phyloP scores from a whole-genome alignment of 2,329 filamentous ascomycete species.

The Lasiodiplodia hormozganensis region DNA sequence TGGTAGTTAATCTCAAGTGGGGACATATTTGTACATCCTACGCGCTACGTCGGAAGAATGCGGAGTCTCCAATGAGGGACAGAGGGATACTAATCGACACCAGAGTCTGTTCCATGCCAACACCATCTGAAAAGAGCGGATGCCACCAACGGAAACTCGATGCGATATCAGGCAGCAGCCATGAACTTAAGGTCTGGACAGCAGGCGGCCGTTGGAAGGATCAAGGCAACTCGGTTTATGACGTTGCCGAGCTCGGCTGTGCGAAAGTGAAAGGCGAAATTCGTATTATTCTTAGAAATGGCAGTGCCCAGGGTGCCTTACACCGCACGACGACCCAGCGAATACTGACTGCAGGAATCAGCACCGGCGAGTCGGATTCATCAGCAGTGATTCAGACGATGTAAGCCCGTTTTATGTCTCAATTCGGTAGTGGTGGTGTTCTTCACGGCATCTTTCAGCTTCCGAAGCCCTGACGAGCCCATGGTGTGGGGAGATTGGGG shows the following conservation, averaged over 20 bases:
- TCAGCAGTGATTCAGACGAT: background rate
- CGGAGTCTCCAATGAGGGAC: too few relatives aligned
- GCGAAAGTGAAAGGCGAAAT: background rate
- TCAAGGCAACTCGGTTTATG: background rate
- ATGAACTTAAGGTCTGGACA: background rate
- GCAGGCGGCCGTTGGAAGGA: background rate
- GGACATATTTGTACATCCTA: too few relatives aligned
- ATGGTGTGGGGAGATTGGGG: background rate
- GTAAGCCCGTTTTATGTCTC: background rate
- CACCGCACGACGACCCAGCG: background rate
- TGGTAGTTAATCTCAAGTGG: background rate
- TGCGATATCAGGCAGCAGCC: background rate
- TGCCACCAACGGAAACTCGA: background rate
- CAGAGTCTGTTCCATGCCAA: too few relatives aligned
- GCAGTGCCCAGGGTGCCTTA: background rate
- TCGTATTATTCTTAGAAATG: background rate
- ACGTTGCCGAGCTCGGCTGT: background rate
- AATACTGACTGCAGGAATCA: background rate
- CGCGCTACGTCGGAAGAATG: too few relatives aligned
- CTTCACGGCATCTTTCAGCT: background rate
- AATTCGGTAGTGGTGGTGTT: background rate
- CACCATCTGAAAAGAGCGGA: too few relatives aligned
- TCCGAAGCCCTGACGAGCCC: background rate
- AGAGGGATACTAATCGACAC: too few relatives aligned
- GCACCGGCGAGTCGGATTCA: background rate